These are phyloP conservation scores for Ustilago sp. DNA, from an alignment of 1,284 basidiomycete genomes.

Conservation along the genomic window DNA sequence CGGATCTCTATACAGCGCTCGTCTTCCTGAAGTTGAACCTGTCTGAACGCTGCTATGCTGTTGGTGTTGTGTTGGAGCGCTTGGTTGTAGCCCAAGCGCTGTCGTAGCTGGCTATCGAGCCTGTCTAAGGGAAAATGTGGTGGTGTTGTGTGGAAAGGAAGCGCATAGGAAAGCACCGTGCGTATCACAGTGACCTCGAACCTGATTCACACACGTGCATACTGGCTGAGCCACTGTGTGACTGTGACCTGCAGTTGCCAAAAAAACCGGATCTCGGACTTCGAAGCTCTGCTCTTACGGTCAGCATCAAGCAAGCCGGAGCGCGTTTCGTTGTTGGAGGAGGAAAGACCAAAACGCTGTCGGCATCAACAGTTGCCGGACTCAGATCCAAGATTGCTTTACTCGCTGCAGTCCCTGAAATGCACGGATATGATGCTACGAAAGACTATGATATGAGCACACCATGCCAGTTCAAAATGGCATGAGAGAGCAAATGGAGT, in stretches of 20 bases:
- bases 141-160: background rate
- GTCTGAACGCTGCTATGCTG: background rate
- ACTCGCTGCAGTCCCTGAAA: background rate
- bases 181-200: slow-evolving; percentile 4
- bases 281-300: background rate
- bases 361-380: slow-evolving; percentile 4
- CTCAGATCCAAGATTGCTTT: background rate
- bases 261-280: slow-evolving; percentile 16
- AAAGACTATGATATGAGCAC: background rate
- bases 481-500: background rate
- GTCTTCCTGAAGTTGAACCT: background rate
- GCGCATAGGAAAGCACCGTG: background rate
- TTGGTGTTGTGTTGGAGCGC: background rate
- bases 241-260: background rate
- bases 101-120: background rate
- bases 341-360: background rate
- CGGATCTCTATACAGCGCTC: background rate
- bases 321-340: background rate
- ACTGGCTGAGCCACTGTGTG: background rate
- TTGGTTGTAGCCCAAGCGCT: background rate
- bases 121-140: background rate
- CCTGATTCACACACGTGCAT: slow-evolving; percentile 11
- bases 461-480: background rate
- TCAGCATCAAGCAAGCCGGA: slow-evolving; percentile 1
- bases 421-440: background rate